These are phyloP conservation scores for Globisporangium lucens DNA, from an alignment of 352 stramenopile species.

Conservation along the genomic window DNA sequence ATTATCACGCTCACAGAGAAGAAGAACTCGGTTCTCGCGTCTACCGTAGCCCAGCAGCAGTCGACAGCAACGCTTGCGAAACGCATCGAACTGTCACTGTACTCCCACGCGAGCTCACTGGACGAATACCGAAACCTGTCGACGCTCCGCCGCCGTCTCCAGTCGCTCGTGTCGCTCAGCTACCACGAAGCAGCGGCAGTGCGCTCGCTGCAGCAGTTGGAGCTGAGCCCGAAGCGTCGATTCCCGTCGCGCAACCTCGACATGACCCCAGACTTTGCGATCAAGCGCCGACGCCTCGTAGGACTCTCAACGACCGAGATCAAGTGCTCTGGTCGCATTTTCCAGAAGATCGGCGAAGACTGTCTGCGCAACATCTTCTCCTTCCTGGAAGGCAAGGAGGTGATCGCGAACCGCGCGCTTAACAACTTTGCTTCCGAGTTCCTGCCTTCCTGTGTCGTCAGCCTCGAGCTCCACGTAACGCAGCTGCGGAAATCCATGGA, in stretches of 20 bases:
- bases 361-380: slow-evolving; percentile 49
- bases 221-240: slow-evolving; percentile 25
- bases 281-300: slow-evolving; percentile 41
- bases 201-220: slow-evolving; percentile 6
- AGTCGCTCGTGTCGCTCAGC: slow-evolving; percentile 66
- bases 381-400: slow-evolving; percentile 59
- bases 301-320: slow-evolving; percentile 1
- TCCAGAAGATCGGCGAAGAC: slow-evolving; percentile 41
- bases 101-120: slow-evolving; percentile 60
- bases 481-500: slow-evolving; percentile 35
- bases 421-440: slow-evolving; percentile 52
- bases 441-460: slow-evolving; percentile 46
- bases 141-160: slow-evolving; percentile 65
- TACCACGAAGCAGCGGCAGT: slow-evolving; percentile 53
- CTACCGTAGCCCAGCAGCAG: background rate
- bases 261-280: slow-evolving; percentile 13
- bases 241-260: slow-evolving; percentile 23
- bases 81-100: slow-evolving; percentile 72
- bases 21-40: slow-evolving; percentile 14
- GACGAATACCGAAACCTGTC: slow-evolving; percentile 68
- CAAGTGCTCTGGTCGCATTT: slow-evolving; percentile 17
- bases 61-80: slow-evolving; percentile 44
- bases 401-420: slow-evolving; percentile 41
- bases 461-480: slow-evolving; percentile 41
- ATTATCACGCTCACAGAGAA: slow-evolving; percentile 61